These are phyloP conservation scores for Delitschia confertaspora DNA, from an alignment of 495 filamentous ascomycete species.

Conservation along the genomic window DNA sequence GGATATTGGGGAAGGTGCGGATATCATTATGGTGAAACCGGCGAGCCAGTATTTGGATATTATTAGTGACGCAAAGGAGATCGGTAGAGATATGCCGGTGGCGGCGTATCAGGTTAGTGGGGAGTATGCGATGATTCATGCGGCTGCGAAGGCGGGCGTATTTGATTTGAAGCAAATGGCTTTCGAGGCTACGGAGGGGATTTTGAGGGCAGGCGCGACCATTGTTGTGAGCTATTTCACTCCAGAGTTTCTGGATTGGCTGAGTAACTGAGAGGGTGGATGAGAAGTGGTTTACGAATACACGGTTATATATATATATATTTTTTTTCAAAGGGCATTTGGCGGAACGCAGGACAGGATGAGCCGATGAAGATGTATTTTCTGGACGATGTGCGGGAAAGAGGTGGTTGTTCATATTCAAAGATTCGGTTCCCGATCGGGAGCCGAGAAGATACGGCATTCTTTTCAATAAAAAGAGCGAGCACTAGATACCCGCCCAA, in stretches of 20 bases:
- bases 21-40: conserved; percentile 99
- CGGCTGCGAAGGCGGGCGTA: conserved; percentile 90
- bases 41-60: conserved; percentile 91
- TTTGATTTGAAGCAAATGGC: conserved; percentile 95
- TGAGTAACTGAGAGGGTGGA: conserved; percentile 25
- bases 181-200: conserved; percentile 86
- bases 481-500: no score
- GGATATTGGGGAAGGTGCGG: conserved; percentile 87
- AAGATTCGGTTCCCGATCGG: no score
- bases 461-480: no score
- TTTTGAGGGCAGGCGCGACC: conserved; percentile 81
- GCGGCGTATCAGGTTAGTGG: conserved; percentile 96
- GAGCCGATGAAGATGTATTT: no score
- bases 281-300: no score
- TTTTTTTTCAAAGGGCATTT: no score
- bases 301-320: no score
- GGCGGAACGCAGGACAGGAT: no score
- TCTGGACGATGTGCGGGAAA: no score
- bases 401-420: no score
- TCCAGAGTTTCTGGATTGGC: conserved; percentile 90
- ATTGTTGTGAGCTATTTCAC: conserved; percentile 93
- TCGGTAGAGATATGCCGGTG: conserved; percentile 80
- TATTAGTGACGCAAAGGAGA: conserved; percentile 88
- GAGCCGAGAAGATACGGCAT: no score
- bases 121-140: conserved; percentile 97